Evolutionary conservation across 257 asterid genomes (phyloP), one percentile per base, ranked within the genome.

Genomic region (Misopates orontium): DNA sequence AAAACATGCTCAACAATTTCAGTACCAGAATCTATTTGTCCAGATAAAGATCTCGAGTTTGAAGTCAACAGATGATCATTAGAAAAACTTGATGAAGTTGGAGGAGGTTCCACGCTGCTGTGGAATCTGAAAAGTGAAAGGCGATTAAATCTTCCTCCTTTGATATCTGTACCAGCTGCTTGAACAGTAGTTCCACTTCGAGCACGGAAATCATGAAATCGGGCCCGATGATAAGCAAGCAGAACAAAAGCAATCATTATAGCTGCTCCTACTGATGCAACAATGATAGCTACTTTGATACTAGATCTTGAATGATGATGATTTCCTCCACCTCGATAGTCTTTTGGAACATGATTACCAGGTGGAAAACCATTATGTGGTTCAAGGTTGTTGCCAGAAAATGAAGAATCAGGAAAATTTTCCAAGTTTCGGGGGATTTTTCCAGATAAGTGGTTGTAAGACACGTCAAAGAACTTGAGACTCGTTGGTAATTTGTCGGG

Each of bases 31-130:
- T 74, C 90, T 28, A 78, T 60, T 56, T 80, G 84, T 75, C 90
- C 92, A 14, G 86, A 78, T 78, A 76, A 63, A 22, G 92, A 71
- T 77, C 89, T 83, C 55, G 91, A 80, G 69, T 87, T 83, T 44
- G 85, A 75, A 64, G 96, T 81, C 74, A 90, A 77, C 72, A 90
- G 75, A 78, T 85, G 97, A 77, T 88, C 96, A 55, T 88, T 80
- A 67, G 95, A 90, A 77, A 90, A 87, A 80, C 97, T 90, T 68
- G 87, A 64, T 1, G 89, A 84, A 68, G 84, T 73, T 9, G 87
- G 89, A 51, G 89, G 96, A 1, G 87, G 90, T 45, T 81, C 95
- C 10, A 72, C 63, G 66, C 64, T 71, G 58, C 77, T 76, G 60
- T 77, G 87, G 79, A 87, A 85, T 60, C 82, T 80, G 77, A 85